Base-by-base conservation (phyloP, 164 flowering plant genomes). In the Vitis vinifera region DNA sequence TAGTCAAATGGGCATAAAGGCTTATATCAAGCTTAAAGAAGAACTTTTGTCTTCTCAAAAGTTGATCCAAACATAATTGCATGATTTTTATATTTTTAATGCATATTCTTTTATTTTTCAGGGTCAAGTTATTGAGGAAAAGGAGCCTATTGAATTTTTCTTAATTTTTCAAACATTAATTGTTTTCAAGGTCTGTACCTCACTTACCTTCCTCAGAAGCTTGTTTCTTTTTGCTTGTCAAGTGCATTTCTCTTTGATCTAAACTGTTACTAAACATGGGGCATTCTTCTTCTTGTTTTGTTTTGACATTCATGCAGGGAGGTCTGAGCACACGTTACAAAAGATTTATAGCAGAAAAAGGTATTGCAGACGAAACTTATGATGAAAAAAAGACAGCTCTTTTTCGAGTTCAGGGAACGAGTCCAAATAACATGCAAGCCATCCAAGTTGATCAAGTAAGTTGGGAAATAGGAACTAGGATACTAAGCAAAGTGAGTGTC, bases 361-460 rank as follows among this genome's bases (percentile, higher is more conserved):
- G 76, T 19, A 62, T 73, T 48, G 47, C 17, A 10, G 90, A 85
- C 78, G 85, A 82, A 69, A 82, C 86, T 56, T 86, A 76, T 69
- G 71, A 77, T 65, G 82, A 74, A 68, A 69, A 63, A 10, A 80
- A 67, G 75, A 66, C 71, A 6, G 87, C 91, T 63, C 87, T 89
- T 59, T 88, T 89, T 61, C 86, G 87, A 60, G 79, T 89, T 74
- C 94, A 86, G 72, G 91, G 91, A 59, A 73, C 80, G 8, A 69
- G 81, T 73, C 81, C 84, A 53, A 58, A 72, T 52, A 85, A 81
- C 66, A 81, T 88, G 89, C 91, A 88, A 80, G 94, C 88, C 55
- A 76, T 88, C 76, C 94, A 89, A 85, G 89, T 89, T 78, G 82
- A 88, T 68, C 80, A 14, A 23, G 94, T 88, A 79, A 73, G 86